Evolutionary conservation across 2,329 filamentous ascomycete genomes (phyloP).

Genomic region (Alternaria gaisen): DNA sequence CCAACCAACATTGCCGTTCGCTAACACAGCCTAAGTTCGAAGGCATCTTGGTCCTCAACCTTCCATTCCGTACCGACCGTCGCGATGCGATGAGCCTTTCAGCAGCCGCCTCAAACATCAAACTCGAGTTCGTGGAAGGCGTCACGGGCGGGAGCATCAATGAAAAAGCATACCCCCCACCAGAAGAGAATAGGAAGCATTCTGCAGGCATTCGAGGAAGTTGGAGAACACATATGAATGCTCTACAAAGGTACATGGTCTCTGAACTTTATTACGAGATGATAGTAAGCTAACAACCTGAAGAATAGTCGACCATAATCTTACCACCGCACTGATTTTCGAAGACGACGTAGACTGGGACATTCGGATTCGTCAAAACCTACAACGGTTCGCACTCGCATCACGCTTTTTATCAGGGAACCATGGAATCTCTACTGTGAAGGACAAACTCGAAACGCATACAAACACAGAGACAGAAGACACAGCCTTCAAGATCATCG

Average conservation of each 20-base stretch:
- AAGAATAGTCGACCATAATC: constrained; percentile 39
- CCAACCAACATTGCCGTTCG: background rate
- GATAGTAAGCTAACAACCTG: constrained; percentile 6
- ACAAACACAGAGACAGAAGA: constrained; percentile 38
- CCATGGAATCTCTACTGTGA: background rate
- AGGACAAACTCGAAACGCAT: constrained; percentile 20
- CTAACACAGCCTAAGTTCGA: constrained; percentile 56
- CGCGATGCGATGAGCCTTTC: constrained; percentile 62
- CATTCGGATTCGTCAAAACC: constrained; percentile 38
- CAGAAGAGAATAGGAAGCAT: constrained; percentile 40
- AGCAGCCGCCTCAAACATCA: constrained; percentile 58
- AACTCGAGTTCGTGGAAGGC: constrained; percentile 61
- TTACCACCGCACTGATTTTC: constrained; percentile 44
- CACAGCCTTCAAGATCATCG: constrained; percentile 36
- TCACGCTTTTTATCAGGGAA: constrained; percentile 28
- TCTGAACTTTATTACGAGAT: background rate
- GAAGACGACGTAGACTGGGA: constrained; percentile 49
- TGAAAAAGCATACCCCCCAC: constrained; percentile 41
- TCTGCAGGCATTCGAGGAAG: constrained; percentile 39
- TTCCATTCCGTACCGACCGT: constrained; percentile 62
- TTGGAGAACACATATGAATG: constrained; percentile 47
- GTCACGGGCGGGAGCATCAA: constrained; percentile 51
- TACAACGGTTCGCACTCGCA: constrained; percentile 42
- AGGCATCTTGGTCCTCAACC: constrained; percentile 63
- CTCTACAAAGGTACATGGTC: constrained; percentile 31